Evolutionary conservation across 108 stramenopile genomes (phyloP).

Genomic region (Licmophora abbreviata): DNA sequence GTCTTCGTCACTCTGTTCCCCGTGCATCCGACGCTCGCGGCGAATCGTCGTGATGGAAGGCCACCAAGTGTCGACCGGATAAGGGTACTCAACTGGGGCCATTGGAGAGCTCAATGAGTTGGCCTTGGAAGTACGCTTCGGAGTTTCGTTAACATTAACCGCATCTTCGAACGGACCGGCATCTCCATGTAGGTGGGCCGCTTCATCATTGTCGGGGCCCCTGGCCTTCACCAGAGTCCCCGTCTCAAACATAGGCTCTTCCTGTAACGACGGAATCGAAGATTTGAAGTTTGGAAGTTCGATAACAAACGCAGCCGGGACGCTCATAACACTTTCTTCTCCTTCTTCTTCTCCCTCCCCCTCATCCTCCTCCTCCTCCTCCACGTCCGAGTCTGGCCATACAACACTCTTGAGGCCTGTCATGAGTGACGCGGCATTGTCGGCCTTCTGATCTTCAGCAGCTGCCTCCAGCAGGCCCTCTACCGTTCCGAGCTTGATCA

Average conservation of each 20-base stretch:
- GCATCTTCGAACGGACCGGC: too few relatives aligned
- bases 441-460: conserved; percentile 13
- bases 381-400: conserved; percentile 20
- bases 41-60: conserved; percentile 45
- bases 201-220: too few relatives aligned
- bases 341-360: conserved; percentile 8
- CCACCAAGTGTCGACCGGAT: conserved; percentile 72
- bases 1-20: conserved; percentile 29
- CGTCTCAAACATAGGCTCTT: too few relatives aligned
- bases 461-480: conserved; percentile 26
- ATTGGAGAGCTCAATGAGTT: conserved; percentile 19
- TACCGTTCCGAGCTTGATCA: too few relatives aligned
- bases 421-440: conserved; percentile 20
- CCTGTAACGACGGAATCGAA: conserved; percentile 24
- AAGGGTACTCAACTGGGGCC: conserved; percentile 18
- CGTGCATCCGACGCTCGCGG: conserved; percentile 37
- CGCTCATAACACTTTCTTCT: conserved; percentile 13
- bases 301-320: too few relatives aligned
- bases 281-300: conserved; percentile 9
- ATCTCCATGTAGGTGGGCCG: too few relatives aligned
- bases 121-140: too few relatives aligned
- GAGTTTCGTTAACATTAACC: too few relatives aligned
- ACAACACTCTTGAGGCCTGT: conserved; percentile 12
- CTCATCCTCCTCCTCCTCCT: conserved; percentile 15
- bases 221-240: too few relatives aligned